phyloP scores from a whole-genome alignment of 257 asterid genomes.

The Leonotis leonurus region DNA sequence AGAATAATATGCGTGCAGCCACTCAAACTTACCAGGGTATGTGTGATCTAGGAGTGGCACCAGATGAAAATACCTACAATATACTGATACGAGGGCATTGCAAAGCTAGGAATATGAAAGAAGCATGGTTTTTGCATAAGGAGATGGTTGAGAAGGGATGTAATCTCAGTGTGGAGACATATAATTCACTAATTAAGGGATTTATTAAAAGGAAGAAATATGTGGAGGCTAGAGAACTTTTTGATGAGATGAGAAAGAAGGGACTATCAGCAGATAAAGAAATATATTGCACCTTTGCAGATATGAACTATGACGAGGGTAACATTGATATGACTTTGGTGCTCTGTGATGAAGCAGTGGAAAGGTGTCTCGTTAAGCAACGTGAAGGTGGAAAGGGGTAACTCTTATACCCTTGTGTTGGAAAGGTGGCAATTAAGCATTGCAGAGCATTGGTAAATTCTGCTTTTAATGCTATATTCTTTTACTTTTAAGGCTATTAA shows the following conservation, averaged over 20 bases:
- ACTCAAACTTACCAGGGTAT: conserved; percentile 49
- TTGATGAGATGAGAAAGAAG: conserved; percentile 71
- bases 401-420: conserved; percentile 11
- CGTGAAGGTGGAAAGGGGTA: conserved; percentile 25
- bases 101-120: no score
- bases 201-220: conserved; percentile 66
- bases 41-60: conserved; percentile 48
- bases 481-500: not conserved
- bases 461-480: not conserved
- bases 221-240: conserved; percentile 59
- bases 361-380: conserved; percentile 34
- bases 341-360: conserved; percentile 86
- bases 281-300: conserved; percentile 54
- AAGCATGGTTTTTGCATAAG: no score
- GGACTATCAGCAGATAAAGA: conserved; percentile 47
- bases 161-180: conserved; percentile 42
- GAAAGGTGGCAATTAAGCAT: not conserved
- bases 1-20: conserved; percentile 55
- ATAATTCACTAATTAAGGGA: conserved; percentile 67
- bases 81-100: no score
- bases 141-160: conserved; percentile 61
- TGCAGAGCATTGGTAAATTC: conserved; percentile 20
- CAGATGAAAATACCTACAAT: conserved; percentile 59
- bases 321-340: conserved; percentile 57
- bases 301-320: conserved; percentile 70